A percentile compares a stretch with the other conserved stretches of the same genome.
Evolutionary conservation across 192 early-diverging fungal species (phyloP).

Genomic region (Backusella luteola): DNA sequence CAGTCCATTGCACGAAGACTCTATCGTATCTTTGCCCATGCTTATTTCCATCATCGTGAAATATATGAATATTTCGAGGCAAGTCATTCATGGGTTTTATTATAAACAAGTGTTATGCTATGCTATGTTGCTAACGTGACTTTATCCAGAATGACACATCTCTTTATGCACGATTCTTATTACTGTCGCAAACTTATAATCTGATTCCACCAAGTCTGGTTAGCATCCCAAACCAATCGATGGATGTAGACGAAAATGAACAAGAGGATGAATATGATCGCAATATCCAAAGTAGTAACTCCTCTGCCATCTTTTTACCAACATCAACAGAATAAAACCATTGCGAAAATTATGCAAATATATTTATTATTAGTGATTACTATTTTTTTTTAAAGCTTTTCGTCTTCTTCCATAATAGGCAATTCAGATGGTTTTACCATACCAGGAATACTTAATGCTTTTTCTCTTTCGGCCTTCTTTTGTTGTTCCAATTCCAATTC

Average conservation of each 20-base stretch:
- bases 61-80: slow-evolving; percentile 87
- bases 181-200: slow-evolving; percentile 59
- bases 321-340: slow-evolving; percentile 1
- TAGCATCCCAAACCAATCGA: slow-evolving; percentile 55
- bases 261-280: slow-evolving; percentile 6
- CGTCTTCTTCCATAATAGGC: slow-evolving; percentile 46
- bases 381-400: slow-evolving; percentile 20
- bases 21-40: slow-evolving; percentile 96
- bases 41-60: slow-evolving; percentile 90
- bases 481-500: slow-evolving; percentile 79
- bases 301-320: slow-evolving; percentile 2
- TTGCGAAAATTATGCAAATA: neutral
- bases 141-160: slow-evolving; percentile 58
- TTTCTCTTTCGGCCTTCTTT: slow-evolving; percentile 77
- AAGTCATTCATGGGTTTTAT: neutral
- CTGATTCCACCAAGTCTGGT: slow-evolving; percentile 68
- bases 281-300: slow-evolving; percentile 2
- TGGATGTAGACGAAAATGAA: neutral
- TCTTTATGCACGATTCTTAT: slow-evolving; percentile 73
- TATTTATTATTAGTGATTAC: too few relatives aligned
- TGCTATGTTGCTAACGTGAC: neutral
- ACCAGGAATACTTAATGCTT: slow-evolving; percentile 86
- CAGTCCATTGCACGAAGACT: slow-evolving; percentile 85
- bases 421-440: slow-evolving; percentile 92
- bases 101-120: neutral